Conservation (phyloP, 805 yeast genomes). For the Pichia occidentalis region DNA sequence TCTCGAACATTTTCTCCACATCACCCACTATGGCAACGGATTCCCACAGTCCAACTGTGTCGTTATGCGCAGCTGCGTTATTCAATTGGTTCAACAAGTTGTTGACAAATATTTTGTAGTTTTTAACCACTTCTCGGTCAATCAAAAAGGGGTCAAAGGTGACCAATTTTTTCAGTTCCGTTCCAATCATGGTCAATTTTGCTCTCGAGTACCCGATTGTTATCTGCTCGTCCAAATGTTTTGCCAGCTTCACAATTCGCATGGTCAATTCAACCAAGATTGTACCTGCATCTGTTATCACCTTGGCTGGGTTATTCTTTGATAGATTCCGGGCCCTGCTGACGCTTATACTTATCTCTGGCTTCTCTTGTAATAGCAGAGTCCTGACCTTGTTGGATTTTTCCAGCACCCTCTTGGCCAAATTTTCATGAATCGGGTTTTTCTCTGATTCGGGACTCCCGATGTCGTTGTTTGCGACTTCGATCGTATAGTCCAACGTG, state of each 20-base stretch:
- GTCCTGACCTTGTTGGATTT: constrained; percentile 30
- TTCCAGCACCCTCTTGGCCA: constrained; percentile 47
- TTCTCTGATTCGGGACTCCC: constrained; percentile 10
- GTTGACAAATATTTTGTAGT: constrained; percentile 55
- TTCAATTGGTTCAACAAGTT: constrained; percentile 53
- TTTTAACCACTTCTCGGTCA: constrained; percentile 37
- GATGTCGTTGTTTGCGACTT: constrained; percentile 7
- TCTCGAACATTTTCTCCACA: constrained; percentile 68
- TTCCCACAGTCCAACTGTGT: constrained; percentile 54
- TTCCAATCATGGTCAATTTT: constrained; percentile 57
- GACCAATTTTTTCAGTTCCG: constrained; percentile 41
- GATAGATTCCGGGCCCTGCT: constrained; percentile 32
- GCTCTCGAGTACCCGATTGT: constrained; percentile 60
- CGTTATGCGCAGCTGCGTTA: constrained; percentile 44
- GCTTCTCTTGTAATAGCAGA: constrained; percentile 37
- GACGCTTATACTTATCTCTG: constrained; percentile 37
- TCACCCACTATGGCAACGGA: constrained; percentile 62
- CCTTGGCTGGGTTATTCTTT: constrained; percentile 32
- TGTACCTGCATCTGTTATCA: constrained; percentile 48
- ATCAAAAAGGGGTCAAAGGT: constrained; percentile 13
- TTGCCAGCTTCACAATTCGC: constrained; percentile 43
- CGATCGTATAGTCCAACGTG: constrained; percentile 38
- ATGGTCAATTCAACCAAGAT: constrained; percentile 39
- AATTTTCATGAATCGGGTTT: constrained; percentile 28
- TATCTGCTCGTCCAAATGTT: constrained; percentile 44